A percentile compares a stretch with the other conserved stretches of the same genome.
phyloP scores from a whole-genome alignment of 768 basidiomycete species.

The Dictyophora rubrovolvata region DNA sequence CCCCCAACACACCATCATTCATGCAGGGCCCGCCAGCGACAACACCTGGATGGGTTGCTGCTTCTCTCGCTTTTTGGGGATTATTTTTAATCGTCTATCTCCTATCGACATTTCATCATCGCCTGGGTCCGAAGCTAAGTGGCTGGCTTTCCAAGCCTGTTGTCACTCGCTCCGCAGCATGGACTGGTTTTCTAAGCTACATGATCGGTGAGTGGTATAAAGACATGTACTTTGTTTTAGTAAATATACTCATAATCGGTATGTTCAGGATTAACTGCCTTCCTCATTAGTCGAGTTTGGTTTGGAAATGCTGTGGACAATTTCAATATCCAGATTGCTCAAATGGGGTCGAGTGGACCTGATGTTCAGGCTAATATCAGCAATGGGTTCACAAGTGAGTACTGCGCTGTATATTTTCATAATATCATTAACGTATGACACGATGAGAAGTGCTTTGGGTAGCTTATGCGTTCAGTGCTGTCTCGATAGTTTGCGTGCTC shows the following conservation, averaged over 20 bases:
- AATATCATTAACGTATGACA: neutral
- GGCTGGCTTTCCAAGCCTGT: slow-evolving; percentile 43
- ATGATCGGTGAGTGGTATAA: slow-evolving; percentile 43
- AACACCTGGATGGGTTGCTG: slow-evolving; percentile 53
- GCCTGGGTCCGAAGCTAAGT: slow-evolving; percentile 44
- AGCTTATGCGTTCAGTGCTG: slow-evolving; percentile 62
- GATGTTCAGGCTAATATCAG: slow-evolving; percentile 51
- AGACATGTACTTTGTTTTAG: neutral
- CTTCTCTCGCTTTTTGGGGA: slow-evolving; percentile 45
- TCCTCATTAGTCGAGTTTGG: slow-evolving; percentile 69
- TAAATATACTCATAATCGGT: neutral
- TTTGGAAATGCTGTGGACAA: slow-evolving; percentile 71
- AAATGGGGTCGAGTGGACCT: slow-evolving; percentile 44
- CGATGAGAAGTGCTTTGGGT: slow-evolving; percentile 61
- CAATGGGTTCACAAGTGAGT: slow-evolving; percentile 69
- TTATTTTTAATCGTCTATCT: slow-evolving; percentile 60
- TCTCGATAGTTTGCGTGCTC: slow-evolving; percentile 59
- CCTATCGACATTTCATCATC: slow-evolving; percentile 53
- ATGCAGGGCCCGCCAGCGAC: slow-evolving; percentile 51
- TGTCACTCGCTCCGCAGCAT: slow-evolving; percentile 51
- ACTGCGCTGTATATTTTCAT: neutral
- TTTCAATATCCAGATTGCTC: slow-evolving; percentile 55
- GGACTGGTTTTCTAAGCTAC: slow-evolving; percentile 72
- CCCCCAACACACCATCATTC: slow-evolving; percentile 42
- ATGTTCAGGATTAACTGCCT: slow-evolving; percentile 49